Base-by-base conservation (phyloP, 2,329 filamentous ascomycete genomes). In the Gaeumannomyces tritici region DNA sequence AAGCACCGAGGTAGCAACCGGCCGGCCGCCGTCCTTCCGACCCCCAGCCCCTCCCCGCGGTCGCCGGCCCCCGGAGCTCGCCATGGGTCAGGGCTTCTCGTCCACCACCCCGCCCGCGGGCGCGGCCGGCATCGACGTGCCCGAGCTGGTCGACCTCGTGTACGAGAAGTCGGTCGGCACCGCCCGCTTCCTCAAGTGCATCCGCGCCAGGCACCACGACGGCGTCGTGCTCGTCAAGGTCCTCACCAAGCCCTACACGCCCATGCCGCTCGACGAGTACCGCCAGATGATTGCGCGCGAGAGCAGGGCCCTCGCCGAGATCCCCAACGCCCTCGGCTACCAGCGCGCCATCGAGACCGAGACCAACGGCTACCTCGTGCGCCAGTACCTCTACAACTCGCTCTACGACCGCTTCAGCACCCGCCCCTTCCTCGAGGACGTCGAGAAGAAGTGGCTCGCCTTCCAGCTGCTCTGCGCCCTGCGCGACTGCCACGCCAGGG, bases 391-490 rank as follows among this genome's bases (percentile, higher is more conserved):
- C 64, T 95, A 98, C 76, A 97, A 90, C 79, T 98, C 95, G 28
- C 83, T 99, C 5, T 99, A 99, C 77, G 95, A 99, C 77, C 90
- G 95, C 62, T 86, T 99, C 75, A 96, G 95, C 75, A 99, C 95
- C 11, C 87, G 96, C 9, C 96, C 95, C 0, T 99, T 99, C 69
- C 80, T 98, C 12, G 96, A 99, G 75, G 91, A 96, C 67, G 95
- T 99, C 67, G 95, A 99, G 75, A 98, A 97, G 82, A 97, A 96
- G 78, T 99, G 95, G 95, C 83, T 99, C 60, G 90, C 93, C 0
- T 99, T 96, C 70, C 95, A 99, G 77, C 83, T 99, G 3, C 83
- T 99, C 13, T 97, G 92, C 73, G 93, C 91, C 3, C 79, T 99
- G 63, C 87, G 93, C 63, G 96, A 99, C 74, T 97, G 91, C 69